Percentiles rank a stretch among this genome's conserved stretches.
phyloP scores from a whole-genome alignment of 2,329 filamentous ascomycete genomes.

The Cordyceps farinosa region DNA sequence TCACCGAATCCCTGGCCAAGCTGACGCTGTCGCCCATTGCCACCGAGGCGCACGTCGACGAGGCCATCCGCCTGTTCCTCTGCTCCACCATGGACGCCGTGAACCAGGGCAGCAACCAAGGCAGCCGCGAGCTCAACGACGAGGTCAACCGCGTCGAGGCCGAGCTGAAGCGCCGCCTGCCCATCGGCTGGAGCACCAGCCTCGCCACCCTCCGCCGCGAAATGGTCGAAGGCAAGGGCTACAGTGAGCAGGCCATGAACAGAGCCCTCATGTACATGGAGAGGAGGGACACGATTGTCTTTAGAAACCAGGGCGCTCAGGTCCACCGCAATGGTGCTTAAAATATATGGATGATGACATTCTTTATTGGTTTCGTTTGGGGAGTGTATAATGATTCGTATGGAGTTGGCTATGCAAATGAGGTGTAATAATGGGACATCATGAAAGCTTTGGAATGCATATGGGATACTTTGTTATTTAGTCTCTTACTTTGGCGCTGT shows the following conservation, averaged over 20 bases:
- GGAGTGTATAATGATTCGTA: slow-evolving; percentile 6
- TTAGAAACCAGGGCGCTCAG: slow-evolving; percentile 71
- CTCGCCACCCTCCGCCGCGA: slow-evolving; percentile 81
- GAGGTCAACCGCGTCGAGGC: slow-evolving; percentile 84
- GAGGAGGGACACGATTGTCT: slow-evolving; percentile 80
- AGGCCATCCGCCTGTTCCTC: slow-evolving; percentile 94
- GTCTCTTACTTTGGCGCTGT: not conserved
- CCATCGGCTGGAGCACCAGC: slow-evolving; percentile 94
- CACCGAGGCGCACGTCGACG: slow-evolving; percentile 88
- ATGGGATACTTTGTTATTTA: not conserved
- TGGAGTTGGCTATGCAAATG: slow-evolving; percentile 12
- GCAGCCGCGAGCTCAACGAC: slow-evolving; percentile 84
- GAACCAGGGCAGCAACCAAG: slow-evolving; percentile 79
- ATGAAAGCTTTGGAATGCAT: slow-evolving; percentile 1
- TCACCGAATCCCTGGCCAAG: slow-evolving; percentile 93
- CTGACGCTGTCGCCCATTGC: slow-evolving; percentile 81
- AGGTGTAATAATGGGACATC: slow-evolving; percentile 9
- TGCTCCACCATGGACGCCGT: slow-evolving; percentile 98
- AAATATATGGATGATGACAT: slow-evolving; percentile 19
- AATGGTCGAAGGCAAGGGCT: slow-evolving; percentile 88
- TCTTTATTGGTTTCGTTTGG: not conserved
- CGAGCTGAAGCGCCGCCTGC: slow-evolving; percentile 80
- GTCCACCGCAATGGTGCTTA: slow-evolving; percentile 70
- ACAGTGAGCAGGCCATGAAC: slow-evolving; percentile 81
- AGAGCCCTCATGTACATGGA: slow-evolving; percentile 82